These are phyloP conservation scores for Ophiosphaerella narmari DNA, from an alignment of 2,329 filamentous ascomycete genomes.

Conservation along the genomic window DNA sequence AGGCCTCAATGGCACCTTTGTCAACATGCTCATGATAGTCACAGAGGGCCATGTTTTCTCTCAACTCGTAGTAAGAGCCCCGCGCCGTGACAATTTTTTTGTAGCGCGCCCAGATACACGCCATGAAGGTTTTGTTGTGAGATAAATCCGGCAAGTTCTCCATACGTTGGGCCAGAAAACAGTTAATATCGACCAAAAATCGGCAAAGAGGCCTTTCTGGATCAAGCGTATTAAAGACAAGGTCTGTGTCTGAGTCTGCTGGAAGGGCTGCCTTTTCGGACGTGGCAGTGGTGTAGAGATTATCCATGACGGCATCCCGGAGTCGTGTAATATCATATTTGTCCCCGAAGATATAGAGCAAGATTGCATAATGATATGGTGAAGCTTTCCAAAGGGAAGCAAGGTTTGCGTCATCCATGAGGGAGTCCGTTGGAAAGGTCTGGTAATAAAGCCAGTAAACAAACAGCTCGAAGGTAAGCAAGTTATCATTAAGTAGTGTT, in stretches of 20 bases:
- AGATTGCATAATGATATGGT: slow-evolving; percentile 1
- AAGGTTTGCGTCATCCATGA: slow-evolving; percentile 3
- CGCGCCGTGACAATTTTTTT: not conserved
- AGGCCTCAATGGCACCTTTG: not conserved
- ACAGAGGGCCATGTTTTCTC: no score
- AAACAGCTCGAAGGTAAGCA: slow-evolving; percentile 11
- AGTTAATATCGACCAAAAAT: not conserved
- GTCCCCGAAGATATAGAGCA: slow-evolving; percentile 13
- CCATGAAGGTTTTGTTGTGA: not conserved
- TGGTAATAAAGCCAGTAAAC: slow-evolving; percentile 22
- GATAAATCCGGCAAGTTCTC: not conserved
- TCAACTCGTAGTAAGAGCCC: no score
- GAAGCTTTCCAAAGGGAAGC: not conserved
- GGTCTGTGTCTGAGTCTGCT: not conserved
- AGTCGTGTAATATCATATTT: slow-evolving; percentile 4
- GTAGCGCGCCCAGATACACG: not conserved
- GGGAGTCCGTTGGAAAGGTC: slow-evolving; percentile 1
- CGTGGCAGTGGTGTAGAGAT: not conserved
- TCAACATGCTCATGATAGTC: not conserved
- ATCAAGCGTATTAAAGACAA: not conserved
- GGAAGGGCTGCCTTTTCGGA: not conserved
- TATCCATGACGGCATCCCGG: not conserved
- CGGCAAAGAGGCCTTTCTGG: not conserved
- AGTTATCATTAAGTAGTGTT: slow-evolving; percentile 4
- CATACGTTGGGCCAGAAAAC: not conserved